Percentiles rank a stretch among this genome's conserved stretches.
These are phyloP conservation scores for Cetradonia linearis DNA, from an alignment of 495 filamentous ascomycete species.

Conservation along the genomic window DNA sequence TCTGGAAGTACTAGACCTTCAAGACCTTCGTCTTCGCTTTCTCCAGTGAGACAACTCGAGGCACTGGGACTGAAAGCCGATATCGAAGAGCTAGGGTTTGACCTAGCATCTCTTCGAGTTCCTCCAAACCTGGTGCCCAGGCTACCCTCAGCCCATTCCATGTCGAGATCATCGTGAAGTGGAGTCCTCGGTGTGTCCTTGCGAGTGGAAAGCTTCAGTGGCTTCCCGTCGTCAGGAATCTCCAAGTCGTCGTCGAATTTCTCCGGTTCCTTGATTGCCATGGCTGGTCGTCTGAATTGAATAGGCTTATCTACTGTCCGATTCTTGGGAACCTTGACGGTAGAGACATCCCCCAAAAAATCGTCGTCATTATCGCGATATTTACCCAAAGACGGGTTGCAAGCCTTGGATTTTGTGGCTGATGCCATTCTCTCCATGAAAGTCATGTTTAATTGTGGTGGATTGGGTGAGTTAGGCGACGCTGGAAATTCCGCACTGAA, in stretches of 20 bases:
- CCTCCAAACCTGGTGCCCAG: constrained; percentile 81
- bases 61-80: constrained; percentile 86
- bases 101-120: constrained; percentile 64
- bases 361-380: constrained; percentile 52
- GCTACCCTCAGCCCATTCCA: constrained; percentile 86
- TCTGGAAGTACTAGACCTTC: constrained; percentile 75
- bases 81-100: constrained; percentile 71
- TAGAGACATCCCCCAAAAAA: constrained; percentile 54
- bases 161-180: constrained; percentile 61
- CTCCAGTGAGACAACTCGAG: constrained; percentile 78
- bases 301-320: constrained; percentile 42
- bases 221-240: constrained; percentile 49
- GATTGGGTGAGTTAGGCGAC: constrained; percentile 21
- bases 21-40: constrained; percentile 87
- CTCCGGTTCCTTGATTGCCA: constrained; percentile 39
- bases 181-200: constrained; percentile 49
- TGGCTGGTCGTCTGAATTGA: constrained; percentile 40
- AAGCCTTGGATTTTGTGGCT: constrained; percentile 17
- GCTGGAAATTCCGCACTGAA: constrained; percentile 40
- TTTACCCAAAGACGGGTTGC: constrained; percentile 38
- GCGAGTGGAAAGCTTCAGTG: constrained; percentile 48
- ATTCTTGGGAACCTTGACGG: constrained; percentile 57
- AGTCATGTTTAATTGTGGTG: constrained; percentile 20
- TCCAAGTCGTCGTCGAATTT: constrained; percentile 73
- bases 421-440: constrained; percentile 25